Conservation (phyloP, 768 basidiomycete species). For the Solioccasus polychromus region DNA sequence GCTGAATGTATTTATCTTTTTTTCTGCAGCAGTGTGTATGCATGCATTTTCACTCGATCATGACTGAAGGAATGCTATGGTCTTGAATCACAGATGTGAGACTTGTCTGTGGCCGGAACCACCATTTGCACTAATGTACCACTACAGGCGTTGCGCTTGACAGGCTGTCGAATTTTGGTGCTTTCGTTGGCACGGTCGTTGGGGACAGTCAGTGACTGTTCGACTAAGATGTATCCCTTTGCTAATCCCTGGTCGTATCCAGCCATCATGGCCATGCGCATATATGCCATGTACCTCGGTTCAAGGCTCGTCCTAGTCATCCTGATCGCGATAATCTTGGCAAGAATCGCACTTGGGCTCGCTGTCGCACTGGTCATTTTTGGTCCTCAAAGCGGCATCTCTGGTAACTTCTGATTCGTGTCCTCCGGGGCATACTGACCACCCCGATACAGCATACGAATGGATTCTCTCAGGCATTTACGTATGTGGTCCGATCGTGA, state of each 20-base stretch:
- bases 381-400: conserved; percentile 17
- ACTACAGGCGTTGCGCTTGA: conserved; percentile 8
- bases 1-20: background rate
- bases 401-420: conserved; percentile 1
- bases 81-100: conserved; percentile 10
- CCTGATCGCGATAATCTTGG: conserved; percentile 4
- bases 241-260: background rate
- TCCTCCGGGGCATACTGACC: background rate
- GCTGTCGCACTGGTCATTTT: conserved; percentile 7
- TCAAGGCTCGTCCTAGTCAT: conserved; percentile 9
- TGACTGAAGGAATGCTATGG: background rate
- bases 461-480: conserved; percentile 14
- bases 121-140: background rate
- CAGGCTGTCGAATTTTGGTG: conserved; percentile 13
- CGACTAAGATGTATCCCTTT: background rate
- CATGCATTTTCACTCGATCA: background rate
- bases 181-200: conserved; percentile 6
- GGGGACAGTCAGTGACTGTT: conserved; percentile 9
- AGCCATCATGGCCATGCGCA: conserved; percentile 19
- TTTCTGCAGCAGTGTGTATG: conserved; percentile 7
- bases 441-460: conserved; percentile 10
- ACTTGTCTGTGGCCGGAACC: background rate
- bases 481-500: conserved; percentile 11
- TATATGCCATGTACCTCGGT: conserved; percentile 22
- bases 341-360: conserved; percentile 8